phyloP scores from a whole-genome alignment of 108 stramenopile species.

The Epithemia pelagica region DNA sequence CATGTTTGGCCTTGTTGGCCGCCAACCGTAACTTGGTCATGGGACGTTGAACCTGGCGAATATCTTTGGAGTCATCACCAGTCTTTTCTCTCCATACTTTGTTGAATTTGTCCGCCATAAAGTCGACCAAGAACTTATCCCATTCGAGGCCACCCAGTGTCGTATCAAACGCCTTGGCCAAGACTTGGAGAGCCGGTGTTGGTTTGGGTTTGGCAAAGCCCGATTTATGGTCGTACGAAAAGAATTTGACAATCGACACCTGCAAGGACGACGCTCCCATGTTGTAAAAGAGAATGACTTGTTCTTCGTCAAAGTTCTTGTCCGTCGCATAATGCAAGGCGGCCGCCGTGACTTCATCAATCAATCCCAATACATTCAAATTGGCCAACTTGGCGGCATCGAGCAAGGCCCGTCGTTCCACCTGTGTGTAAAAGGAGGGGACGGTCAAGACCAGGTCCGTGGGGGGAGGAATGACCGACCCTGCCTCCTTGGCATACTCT shows the following conservation, averaged over 20 bases:
- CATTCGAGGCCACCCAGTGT: slow-evolving; percentile 85
- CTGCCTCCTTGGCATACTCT: slow-evolving; percentile 70
- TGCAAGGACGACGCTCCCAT: slow-evolving; percentile 90
- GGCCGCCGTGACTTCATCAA: slow-evolving; percentile 98
- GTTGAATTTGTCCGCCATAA: slow-evolving; percentile 94
- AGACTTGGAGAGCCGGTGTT: slow-evolving; percentile 88
- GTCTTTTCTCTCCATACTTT: slow-evolving; percentile 58
- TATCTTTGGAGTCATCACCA: slow-evolving; percentile 53
- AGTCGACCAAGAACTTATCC: slow-evolving; percentile 86
- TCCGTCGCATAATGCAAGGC: slow-evolving; percentile 97
- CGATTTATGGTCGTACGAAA: slow-evolving; percentile 55
- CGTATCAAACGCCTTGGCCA: slow-evolving; percentile 93
- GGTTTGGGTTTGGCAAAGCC: slow-evolving; percentile 75
- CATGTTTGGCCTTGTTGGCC: slow-evolving; percentile 98
- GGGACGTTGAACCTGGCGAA: slow-evolving; percentile 77
- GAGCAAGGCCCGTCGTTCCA: slow-evolving; percentile 87
- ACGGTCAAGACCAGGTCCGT: slow-evolving; percentile 94
- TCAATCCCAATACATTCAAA: slow-evolving; percentile 89
- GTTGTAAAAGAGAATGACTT: slow-evolving; percentile 95
- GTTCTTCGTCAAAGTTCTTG: slow-evolving; percentile 72
- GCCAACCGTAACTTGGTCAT: slow-evolving; percentile 94
- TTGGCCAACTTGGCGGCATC: slow-evolving; percentile 93
- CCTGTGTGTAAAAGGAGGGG: slow-evolving; percentile 92
- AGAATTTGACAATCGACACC: slow-evolving; percentile 79
- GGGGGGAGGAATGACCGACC: slow-evolving; percentile 23